Base-by-base conservation (phyloP, 2,329 filamentous ascomycete genomes). In the Teratosphaeria epicoccoides region DNA sequence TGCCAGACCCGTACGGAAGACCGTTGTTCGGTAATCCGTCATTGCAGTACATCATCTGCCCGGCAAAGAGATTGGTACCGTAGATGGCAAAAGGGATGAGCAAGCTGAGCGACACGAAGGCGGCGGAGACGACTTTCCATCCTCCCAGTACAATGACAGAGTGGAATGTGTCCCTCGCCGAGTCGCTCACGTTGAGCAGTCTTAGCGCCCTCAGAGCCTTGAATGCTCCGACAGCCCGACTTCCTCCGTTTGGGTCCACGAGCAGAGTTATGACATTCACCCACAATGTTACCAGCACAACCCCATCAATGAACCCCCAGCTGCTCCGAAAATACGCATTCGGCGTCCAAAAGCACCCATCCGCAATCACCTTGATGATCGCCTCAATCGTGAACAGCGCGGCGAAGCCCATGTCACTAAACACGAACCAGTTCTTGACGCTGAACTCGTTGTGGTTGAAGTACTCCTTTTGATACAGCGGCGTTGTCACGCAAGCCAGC, bases 71-170 rank as follows among this genome's bases (percentile, higher is more conserved):
- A 60, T 95, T 98, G 51, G 97, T 69, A 1, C 89, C 93, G 59
- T 97, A 97, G 33, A 98, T 91, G 57, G 93, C 93, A 67, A 98
- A 98, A 0, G 93, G 93, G 53, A 98, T 90, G 52, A 98, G 75
- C 65, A 98, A 80, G 59, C 91, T 95, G 60, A 98, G 76, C 3
- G 93, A 97, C 48, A 98, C 93, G 54, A 96, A 89, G 0, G 89
- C 88, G 57, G 93, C 87, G 50, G 88, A 90, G 52, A 96, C 73
- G 54, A 98, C 85, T 68, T 98, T 98, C 85, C 88, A 93, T 57
- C 88, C 89, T 50, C 90, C 91, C 51, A 94, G 80, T 57, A 98
- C 86, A 57, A 98, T 93, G 56, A 98, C 82, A 2, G 91, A 95
- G 68, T 98, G 93, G 67, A 98, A 98, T 0, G 93, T 97, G 60